A percentile compares a stretch with the other conserved stretches of the same genome.
Conservation (phyloP, 2,329 filamentous ascomycete species). For the Nigrospora oryzae region DNA sequence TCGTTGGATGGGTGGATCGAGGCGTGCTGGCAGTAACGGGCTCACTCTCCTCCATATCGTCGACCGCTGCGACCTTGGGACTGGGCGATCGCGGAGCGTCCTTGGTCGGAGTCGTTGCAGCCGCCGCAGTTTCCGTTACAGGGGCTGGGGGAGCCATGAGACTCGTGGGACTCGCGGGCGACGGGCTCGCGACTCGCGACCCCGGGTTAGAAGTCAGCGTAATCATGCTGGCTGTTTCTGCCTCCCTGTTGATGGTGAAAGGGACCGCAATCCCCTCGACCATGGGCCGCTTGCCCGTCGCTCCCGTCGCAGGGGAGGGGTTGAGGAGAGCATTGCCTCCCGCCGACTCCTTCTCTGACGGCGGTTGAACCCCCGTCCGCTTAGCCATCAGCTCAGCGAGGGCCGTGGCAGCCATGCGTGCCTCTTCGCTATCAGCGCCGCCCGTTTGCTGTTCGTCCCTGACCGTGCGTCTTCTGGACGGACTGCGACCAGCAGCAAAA, state of each 20-base stretch:
- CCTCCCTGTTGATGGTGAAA: conserved; percentile 58
- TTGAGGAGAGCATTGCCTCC: conserved; percentile 33
- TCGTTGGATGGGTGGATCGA: conserved; percentile 6
- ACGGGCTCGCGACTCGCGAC: conserved; percentile 20
- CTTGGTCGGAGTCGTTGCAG: conserved; percentile 5
- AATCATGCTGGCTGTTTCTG: conserved; percentile 61
- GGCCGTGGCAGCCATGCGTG: conserved; percentile 21
- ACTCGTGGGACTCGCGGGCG: conserved; percentile 21
- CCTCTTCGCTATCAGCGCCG: conserved; percentile 18
- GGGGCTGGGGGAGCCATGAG: background rate
- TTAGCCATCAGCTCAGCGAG: conserved; percentile 33
- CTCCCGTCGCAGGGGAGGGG: conserved; percentile 36
- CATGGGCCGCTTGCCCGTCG: conserved; percentile 54
- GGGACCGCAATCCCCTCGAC: conserved; percentile 64
- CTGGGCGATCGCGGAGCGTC: background rate
- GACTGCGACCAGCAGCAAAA: conserved; percentile 22
- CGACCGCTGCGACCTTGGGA: conserved; percentile 7
- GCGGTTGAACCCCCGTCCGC: conserved; percentile 27
- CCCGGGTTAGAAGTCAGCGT: conserved; percentile 45
- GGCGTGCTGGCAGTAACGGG: conserved; percentile 6
- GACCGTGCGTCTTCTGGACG: conserved; percentile 37
- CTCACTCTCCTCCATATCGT: conserved; percentile 7
- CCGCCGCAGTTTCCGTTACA: background rate
- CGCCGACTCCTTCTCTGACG: conserved; percentile 13
- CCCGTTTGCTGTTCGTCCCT: conserved; percentile 42